Conservation (phyloP, 2,329 filamentous ascomycete genomes). For the Neonectria ditissima region DNA sequence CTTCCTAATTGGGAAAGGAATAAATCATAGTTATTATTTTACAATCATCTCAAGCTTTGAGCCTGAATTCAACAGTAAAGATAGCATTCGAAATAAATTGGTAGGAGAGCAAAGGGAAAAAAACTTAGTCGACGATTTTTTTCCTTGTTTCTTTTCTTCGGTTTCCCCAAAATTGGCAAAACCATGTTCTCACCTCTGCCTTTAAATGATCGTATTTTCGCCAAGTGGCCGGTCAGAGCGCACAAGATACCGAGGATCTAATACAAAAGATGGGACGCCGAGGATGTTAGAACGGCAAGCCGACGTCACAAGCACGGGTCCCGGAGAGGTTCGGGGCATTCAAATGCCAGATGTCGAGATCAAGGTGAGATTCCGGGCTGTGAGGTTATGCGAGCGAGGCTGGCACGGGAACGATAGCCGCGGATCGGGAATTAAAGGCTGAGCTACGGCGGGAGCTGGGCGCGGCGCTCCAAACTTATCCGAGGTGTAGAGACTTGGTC, state of each 20-base stretch:
- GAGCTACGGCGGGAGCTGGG: slow-evolving; percentile 9
- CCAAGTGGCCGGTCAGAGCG: slow-evolving; percentile 26
- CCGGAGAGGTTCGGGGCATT: slow-evolving; percentile 29
- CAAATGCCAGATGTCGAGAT: neutral
- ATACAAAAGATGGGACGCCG: slow-evolving; percentile 26
- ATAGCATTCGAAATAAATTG: no score
- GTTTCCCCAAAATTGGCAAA: no score
- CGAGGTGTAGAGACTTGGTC: slow-evolving; percentile 29
- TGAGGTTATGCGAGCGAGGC: slow-evolving; percentile 17
- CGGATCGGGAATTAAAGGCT: slow-evolving; percentile 33
- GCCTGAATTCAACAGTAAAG: no score
- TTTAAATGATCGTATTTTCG: no score
- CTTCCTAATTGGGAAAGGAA: no score
- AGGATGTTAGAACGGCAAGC: slow-evolving; percentile 35
- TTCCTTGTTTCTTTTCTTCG: no score
- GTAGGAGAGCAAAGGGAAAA: no score
- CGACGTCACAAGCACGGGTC: slow-evolving; percentile 38
- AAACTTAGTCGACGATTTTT: no score
- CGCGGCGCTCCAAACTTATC: slow-evolving; percentile 19
- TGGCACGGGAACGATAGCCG: slow-evolving; percentile 33
- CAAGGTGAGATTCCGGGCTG: slow-evolving; percentile 31
- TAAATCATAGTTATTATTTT: no score
- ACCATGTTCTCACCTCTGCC: no score
- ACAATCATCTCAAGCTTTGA: no score
- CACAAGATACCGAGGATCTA: slow-evolving; percentile 43